A percentile compares a stretch with the other conserved stretches of the same genome.
These are phyloP conservation scores for Mesembryanthemum crystallinum DNA, from an alignment of 148 eudicot genomes.

Conservation along the genomic window DNA sequence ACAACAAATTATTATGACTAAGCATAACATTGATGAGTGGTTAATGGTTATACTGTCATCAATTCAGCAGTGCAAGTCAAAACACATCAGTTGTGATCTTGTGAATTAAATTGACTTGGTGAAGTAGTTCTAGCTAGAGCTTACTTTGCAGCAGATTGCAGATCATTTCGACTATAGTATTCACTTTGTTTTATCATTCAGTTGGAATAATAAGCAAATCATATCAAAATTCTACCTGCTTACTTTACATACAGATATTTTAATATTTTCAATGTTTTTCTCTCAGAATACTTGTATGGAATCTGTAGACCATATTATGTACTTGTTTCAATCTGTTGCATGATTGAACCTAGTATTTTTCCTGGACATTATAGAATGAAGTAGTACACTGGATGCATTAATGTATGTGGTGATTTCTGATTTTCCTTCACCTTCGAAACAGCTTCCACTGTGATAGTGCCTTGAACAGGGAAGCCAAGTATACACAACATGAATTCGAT, in stretches of 20 bases:
- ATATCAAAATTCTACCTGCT: background rate
- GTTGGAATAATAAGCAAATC: background rate
- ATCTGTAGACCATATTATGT: background rate
- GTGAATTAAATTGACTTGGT: background rate
- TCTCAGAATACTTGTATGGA: background rate
- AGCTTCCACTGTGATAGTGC: background rate
- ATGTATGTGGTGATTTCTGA: background rate
- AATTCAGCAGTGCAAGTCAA: background rate
- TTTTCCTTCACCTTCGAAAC: background rate
- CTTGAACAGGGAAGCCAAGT: background rate
- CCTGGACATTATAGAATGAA: background rate
- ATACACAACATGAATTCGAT: background rate
- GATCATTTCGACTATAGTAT: background rate
- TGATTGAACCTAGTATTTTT: background rate
- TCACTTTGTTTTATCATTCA: background rate
- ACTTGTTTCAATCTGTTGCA: background rate
- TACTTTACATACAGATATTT: too few relatives aligned
- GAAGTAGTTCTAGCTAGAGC: background rate
- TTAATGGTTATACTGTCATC: background rate
- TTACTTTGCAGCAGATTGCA: background rate
- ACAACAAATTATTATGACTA: background rate
- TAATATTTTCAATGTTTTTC: too few relatives aligned
- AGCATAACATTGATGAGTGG: constrained; percentile 1
- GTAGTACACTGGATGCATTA: background rate
- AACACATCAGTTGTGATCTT: too few relatives aligned